Percentiles rank a stretch among this genome's conserved stretches.
These are phyloP conservation scores for Omphalotus guepiniiformis DNA, from an alignment of 768 basidiomycete species.

Conservation along the genomic window DNA sequence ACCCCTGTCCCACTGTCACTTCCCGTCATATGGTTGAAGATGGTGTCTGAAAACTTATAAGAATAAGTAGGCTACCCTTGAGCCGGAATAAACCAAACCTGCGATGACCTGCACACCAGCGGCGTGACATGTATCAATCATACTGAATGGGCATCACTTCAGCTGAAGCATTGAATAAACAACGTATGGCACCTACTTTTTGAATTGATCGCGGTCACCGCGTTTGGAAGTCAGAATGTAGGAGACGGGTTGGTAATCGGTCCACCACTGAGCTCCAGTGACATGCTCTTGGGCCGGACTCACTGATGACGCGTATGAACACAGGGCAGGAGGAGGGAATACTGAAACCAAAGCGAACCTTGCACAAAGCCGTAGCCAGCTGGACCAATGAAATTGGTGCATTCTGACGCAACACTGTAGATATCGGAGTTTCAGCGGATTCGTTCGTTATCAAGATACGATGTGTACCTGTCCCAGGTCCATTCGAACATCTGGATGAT, in stretches of 20 bases:
- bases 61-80: background rate
- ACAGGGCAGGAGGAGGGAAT: too few species aligned
- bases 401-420: slow-evolving; percentile 52
- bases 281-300: slow-evolving; percentile 53
- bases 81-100: slow-evolving; percentile 24
- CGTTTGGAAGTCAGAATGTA: slow-evolving; percentile 64
- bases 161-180: background rate
- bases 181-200: slow-evolving; percentile 19
- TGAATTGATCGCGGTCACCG: slow-evolving; percentile 50
- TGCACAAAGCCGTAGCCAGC: slow-evolving; percentile 67
- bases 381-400: slow-evolving; percentile 60
- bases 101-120: slow-evolving; percentile 56
- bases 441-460: background rate
- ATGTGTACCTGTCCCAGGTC: slow-evolving; percentile 39
- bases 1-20: slow-evolving; percentile 43
- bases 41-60: slow-evolving; percentile 34
- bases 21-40: slow-evolving; percentile 67
- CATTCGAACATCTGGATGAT: slow-evolving; percentile 73
- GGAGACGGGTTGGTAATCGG: slow-evolving; percentile 59
- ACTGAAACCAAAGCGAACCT: slow-evolving; percentile 35
- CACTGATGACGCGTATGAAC: slow-evolving; percentile 18
- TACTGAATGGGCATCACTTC: slow-evolving; percentile 20
- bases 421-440: background rate
- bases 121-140: slow-evolving; percentile 48
- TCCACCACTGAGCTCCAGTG: slow-evolving; percentile 64